Conservation (phyloP, 768 basidiomycete genomes). For the Mycena epipterygia region DNA sequence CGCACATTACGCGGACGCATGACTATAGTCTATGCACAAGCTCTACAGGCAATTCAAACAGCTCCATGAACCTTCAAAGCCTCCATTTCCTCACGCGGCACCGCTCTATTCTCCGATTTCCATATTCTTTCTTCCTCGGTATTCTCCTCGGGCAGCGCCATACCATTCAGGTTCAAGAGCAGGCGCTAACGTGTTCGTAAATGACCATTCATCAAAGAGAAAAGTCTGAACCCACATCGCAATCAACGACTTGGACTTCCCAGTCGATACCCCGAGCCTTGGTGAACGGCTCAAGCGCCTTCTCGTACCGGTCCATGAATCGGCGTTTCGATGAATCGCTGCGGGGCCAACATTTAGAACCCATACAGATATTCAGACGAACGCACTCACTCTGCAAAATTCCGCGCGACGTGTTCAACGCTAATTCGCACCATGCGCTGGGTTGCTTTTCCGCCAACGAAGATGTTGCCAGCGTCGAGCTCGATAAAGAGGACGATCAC, state of each 20-base stretch:
- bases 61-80: slow-evolving; percentile 7
- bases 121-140: slow-evolving; percentile 20
- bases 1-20: background rate
- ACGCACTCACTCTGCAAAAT: slow-evolving; percentile 26
- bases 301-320: slow-evolving; percentile 31
- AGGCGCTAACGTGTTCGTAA: slow-evolving; percentile 16
- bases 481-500: slow-evolving; percentile 42
- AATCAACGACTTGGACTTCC: slow-evolving; percentile 30
- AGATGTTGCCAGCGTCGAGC: slow-evolving; percentile 30
- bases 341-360: background rate
- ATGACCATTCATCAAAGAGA: background rate
- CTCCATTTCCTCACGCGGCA: slow-evolving; percentile 12
- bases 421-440: slow-evolving; percentile 33
- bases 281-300: slow-evolving; percentile 27
- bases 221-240: slow-evolving; percentile 23
- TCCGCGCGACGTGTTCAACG: slow-evolving; percentile 39
- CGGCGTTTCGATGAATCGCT: background rate
- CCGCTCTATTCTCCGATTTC: slow-evolving; percentile 11
- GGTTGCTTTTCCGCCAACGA: slow-evolving; percentile 36
- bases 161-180: slow-evolving; percentile 22
- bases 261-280: slow-evolving; percentile 32
- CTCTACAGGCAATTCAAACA: slow-evolving; percentile 10
- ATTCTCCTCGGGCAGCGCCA: slow-evolving; percentile 11
- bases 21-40: slow-evolving; percentile 2
- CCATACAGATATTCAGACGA: background rate